Base-by-base conservation (phyloP, 306 rosid genomes). In the Castanea crenata region DNA sequence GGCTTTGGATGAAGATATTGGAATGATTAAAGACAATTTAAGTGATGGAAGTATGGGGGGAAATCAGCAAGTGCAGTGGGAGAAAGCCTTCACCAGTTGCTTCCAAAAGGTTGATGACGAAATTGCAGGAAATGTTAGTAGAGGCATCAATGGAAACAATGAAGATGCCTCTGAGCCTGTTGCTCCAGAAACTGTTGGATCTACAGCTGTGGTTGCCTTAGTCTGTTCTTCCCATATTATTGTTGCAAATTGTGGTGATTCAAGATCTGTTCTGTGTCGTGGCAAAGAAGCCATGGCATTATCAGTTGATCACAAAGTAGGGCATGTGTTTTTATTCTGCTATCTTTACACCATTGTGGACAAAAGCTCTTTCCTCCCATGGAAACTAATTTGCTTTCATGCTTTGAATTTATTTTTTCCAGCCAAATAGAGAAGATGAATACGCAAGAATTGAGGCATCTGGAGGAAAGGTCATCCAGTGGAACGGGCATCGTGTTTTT, bases 361-460 rank as follows among this genome's bases (percentile, higher is more conserved):
- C 31, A 21, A 31, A 35, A 51, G 27, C 20, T 62, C 5, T 75
- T 71, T 27, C 32, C 23, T 27, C 32, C 23, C 34, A n/a, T 51
- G 59, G 35, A 49, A 35, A 23, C 70, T 67, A 58, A 74, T 54
- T 59, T 46, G 21, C 38, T 21, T 57, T 18, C 62, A 15, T 64
- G 7, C 13, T 19, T 16, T 32, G 1, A 20, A 54, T 65, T 76
- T 31, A 38, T 68, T 69, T 73, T 64, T 79, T 61, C 27, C 84
- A 88, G 92, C 92, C 92, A n/a, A 84, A 86, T 74, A 78, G 92
- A 77, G 88, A 86, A 74, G 92, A 88, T 23, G 92, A 88, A 73
- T 88, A 78, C 9, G 87, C 82, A 55, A 78, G 92, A 67, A 88
- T 88, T 29, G 92, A 86, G 76, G 89, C 92, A 31, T 71, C 88